Conservation (phyloP, 345 rosid species). For the Dipteronia dyeriana region DNA sequence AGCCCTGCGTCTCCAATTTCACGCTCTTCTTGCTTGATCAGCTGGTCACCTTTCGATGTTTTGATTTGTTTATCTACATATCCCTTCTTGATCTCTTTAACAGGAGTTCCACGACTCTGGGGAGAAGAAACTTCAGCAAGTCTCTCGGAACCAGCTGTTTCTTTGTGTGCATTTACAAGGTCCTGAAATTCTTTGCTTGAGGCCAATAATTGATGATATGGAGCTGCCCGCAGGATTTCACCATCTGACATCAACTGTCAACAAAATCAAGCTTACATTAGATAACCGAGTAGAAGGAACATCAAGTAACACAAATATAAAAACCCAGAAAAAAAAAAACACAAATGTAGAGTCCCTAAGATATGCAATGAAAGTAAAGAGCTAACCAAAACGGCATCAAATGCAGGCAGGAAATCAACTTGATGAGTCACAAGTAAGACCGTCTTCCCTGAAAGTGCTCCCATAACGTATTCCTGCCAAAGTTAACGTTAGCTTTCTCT, state of each 20-base stretch:
- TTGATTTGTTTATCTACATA: constrained; percentile 41
- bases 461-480: constrained; percentile 78
- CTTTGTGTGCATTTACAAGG: constrained; percentile 90
- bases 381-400: constrained; percentile 80
- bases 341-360: neutral
- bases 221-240: constrained; percentile 67
- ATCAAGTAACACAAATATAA: neutral
- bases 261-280: constrained; percentile 18
- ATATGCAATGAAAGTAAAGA: neutral
- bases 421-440: constrained; percentile 92
- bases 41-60: constrained; percentile 56
- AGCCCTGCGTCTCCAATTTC: constrained; percentile 83
- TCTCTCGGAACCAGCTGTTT: constrained; percentile 87
- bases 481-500: constrained; percentile 26
- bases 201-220: constrained; percentile 65
- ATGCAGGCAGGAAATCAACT: constrained; percentile 96
- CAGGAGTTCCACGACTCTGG: constrained; percentile 30
- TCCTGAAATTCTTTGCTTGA: constrained; percentile 74
- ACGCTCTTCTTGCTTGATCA: constrained; percentile 81
- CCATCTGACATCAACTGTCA: constrained; percentile 90
- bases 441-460: constrained; percentile 72
- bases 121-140: constrained; percentile 43
- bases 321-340: neutral
- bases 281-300: neutral
- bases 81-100: constrained; percentile 59